Evolutionary conservation across 164 flowering plant genomes (phyloP).

Genomic region (Liquidambar formosana): DNA sequence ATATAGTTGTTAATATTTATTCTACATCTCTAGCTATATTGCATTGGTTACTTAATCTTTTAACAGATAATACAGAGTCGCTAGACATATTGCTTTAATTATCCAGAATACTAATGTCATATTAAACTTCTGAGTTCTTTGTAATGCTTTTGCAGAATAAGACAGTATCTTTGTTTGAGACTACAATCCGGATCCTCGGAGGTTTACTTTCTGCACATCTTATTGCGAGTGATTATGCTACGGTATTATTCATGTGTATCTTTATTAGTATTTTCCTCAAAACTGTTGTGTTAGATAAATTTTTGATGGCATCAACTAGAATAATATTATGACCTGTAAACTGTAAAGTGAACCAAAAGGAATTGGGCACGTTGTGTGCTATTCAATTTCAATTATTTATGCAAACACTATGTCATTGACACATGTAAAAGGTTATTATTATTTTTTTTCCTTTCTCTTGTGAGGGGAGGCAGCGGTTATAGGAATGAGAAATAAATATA

Average conservation of each 20-base stretch:
- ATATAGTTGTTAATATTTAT: neutral
- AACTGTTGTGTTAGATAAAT: neutral
- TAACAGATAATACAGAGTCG: neutral
- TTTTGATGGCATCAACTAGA: neutral
- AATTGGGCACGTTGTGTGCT: neutral
- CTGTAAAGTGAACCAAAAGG: neutral
- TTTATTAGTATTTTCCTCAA: neutral
- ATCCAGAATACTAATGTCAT: neutral
- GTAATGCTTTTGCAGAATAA: conserved; percentile 68
- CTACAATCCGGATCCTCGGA: conserved; percentile 90
- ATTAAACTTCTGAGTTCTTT: neutral
- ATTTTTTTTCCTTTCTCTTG: too few relatives aligned
- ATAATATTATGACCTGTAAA: too few relatives aligned
- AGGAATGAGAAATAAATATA: too few relatives aligned
- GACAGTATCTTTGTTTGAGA: conserved; percentile 95
- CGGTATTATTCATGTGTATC: conserved; percentile 45
- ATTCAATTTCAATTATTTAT: neutral
- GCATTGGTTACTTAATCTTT: neutral
- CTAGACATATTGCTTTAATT: neutral
- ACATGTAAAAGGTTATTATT: too few relatives aligned
- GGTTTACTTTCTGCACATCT: conserved; percentile 97
- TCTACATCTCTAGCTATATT: neutral
- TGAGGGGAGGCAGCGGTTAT: too few relatives aligned
- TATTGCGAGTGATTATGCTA: conserved; percentile 91
- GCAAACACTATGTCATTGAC: too few relatives aligned